These are phyloP conservation scores for Pythium sp. DNA, from an alignment of 352 stramenopile species.

Conservation along the genomic window DNA sequence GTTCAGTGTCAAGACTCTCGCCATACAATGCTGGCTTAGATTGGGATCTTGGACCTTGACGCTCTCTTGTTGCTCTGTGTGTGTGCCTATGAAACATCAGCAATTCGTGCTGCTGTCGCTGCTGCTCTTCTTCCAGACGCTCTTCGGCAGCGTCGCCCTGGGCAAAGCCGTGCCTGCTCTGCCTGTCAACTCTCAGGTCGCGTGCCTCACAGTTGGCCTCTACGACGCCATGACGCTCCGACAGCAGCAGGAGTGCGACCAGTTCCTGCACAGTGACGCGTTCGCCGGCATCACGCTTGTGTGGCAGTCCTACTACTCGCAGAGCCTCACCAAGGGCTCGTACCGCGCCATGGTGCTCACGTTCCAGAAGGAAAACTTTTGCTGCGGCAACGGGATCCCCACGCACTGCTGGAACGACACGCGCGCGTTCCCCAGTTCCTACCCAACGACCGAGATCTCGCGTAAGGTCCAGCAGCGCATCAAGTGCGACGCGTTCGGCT, in stretches of 20 bases:
- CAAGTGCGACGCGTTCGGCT: constrained; percentile 25
- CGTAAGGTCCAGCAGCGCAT: constrained; percentile 26
- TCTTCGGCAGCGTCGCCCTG: constrained; percentile 58
- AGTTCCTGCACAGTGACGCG: constrained; percentile 52
- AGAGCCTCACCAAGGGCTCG: constrained; percentile 36
- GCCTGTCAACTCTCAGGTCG: constrained; percentile 36
- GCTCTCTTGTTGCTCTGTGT: background rate
- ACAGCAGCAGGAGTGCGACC: constrained; percentile 38
- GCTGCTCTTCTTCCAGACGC: constrained; percentile 56
- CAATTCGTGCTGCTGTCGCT: constrained; percentile 42
- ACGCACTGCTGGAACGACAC: constrained; percentile 45
- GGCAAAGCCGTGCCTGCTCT: constrained; percentile 28
- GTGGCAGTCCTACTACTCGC: constrained; percentile 72
- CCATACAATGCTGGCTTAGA: too few relatives aligned
- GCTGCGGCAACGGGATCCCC: constrained; percentile 62
- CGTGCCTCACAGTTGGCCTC: constrained; percentile 58
- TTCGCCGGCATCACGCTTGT: constrained; percentile 64
- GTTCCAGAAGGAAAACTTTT: constrained; percentile 65
- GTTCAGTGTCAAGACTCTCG: background rate
- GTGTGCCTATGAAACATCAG: constrained; percentile 13
- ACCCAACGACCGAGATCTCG: constrained; percentile 31
- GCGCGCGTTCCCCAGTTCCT: constrained; percentile 43
- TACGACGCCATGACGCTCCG: constrained; percentile 39
- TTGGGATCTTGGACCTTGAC: background rate
- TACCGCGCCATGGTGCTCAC: constrained; percentile 57